Conservation (phyloP, 805 yeast species). For the Suhomyces sp. region DNA sequence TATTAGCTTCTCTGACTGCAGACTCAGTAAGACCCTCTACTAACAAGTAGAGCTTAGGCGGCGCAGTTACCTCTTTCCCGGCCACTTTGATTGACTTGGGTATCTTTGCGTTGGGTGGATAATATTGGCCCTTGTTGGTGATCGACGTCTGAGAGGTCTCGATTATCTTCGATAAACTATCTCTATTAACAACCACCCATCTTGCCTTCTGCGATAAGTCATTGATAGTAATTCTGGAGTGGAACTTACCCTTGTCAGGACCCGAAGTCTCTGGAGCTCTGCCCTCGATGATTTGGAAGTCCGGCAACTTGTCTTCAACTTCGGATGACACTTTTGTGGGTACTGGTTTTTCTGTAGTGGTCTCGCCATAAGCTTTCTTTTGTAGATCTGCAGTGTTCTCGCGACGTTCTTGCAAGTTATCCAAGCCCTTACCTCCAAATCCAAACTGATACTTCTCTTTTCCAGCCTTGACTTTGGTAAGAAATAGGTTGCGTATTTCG, state of each 20-base stretch:
- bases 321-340: constrained; percentile 4
- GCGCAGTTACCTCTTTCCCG: constrained; percentile 46
- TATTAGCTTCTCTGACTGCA: constrained; percentile 59
- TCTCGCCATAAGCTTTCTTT: constrained; percentile 43
- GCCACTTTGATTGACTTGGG: constrained; percentile 55
- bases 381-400: constrained; percentile 50
- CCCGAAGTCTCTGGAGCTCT: constrained; percentile 52
- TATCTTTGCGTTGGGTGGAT: constrained; percentile 34
- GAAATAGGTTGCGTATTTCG: constrained; percentile 53
- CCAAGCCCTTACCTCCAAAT: constrained; percentile 91
- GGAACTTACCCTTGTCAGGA: constrained; percentile 54
- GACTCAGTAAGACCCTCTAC: constrained; percentile 71
- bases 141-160: constrained; percentile 74
- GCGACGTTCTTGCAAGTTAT: constrained; percentile 64
- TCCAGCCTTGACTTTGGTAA: constrained; percentile 62
- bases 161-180: constrained; percentile 58
- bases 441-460: constrained; percentile 67
- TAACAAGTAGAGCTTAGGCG: constrained; percentile 71
- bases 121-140: constrained; percentile 77
- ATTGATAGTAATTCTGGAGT: constrained; percentile 72
- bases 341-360: background rate
- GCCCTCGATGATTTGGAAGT: constrained; percentile 50
- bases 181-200: constrained; percentile 72
- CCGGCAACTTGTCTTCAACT: constrained; percentile 25
- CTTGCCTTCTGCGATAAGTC: constrained; percentile 81